Base-by-base conservation (phyloP, 2,329 filamentous ascomycete genomes). In the Colletotrichum sp. region DNA sequence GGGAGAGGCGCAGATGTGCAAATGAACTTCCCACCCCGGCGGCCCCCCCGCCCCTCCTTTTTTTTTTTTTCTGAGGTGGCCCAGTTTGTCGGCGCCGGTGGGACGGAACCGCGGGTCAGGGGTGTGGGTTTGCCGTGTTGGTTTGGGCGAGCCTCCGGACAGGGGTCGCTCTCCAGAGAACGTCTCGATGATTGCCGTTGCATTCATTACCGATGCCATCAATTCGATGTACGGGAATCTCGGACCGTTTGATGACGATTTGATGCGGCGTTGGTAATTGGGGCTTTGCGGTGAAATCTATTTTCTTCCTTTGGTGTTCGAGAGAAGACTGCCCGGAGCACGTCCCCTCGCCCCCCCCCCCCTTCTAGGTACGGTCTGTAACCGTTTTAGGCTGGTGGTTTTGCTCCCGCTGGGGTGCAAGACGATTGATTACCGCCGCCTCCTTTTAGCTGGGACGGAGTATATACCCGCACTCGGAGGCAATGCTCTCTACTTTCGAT, bases 391-490 rank as follows among this genome's bases (percentile, higher is more conserved):
- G 39, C 39, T 48, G 39, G 39, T 48, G 39, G 39, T 48, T 48
- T 48, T 48, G 39, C 36, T n/a, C 39, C 39, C 39, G 39, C 39
- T 48, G 39, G 39, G 57, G 57, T 30, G 57, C 15, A 61, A 63
- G 27, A 22, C 59, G 59, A 22, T 22, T 6, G 13, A 36, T 30
- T 36, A 25, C 15, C 13, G 15, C 52, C 13, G 11, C 11, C 71
- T 60, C 72, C 59, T 74, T 59, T 72, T 66, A 75, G 39, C 19
- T 61, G 61, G 27, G 25, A 36, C 68, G 72, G 72, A 71, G 32
- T 74, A 74, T 66, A 66, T 64, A 60, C 36, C 65, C 57, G 65
- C 52, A 36, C 39, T 48, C 52, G 66, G 52, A 34, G 44, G 13
- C 5, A 6, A 13, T 13, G 5, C 7, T 36, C 34, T 44, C 9